Evolutionary conservation across 345 rosid genomes (phyloP), one percentile per base, ranked within the genome.

Genomic region (Rhodomyrtus tomentosa): DNA sequence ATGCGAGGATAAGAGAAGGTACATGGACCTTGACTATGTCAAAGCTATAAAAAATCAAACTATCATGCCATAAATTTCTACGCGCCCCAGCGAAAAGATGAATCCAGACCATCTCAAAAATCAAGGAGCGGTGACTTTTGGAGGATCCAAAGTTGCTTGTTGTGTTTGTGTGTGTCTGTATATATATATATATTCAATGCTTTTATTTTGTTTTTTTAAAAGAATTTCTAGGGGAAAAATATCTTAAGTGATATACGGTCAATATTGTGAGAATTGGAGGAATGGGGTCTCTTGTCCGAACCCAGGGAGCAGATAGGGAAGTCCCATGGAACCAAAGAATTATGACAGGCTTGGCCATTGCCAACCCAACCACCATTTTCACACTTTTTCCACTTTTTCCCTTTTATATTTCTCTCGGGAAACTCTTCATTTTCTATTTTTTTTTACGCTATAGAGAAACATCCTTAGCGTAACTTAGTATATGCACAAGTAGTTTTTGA

Each of bases 221-320:
- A 62, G 15, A 10, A 10, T 16, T 32, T 32, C 4, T 1, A 8
- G 6, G 24, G 42, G 0, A 18, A 32, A 53, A 68, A 18, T 48
- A 0, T 38, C 32, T 6, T 32, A 25, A 55, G 7, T 9, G 10
- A n/a, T 49, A 38, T 22, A 48, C 38, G 45, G 51, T 21, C 80
- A 81, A 5, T 56, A 50, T 52, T 24, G 84, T 3, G 42, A 32
- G 54, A 11, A 53, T 5, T 12, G 72, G 79, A 27, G 82, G 22
- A 55, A 68, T 29, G 56, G 82, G 80, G 73, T 40, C 49, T 53
- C 15, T 15, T 83, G 87, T 86, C 87, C 80, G 85, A 83, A 81
- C 87, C 81, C 83, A 21, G 85, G 85, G 55, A 59, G 81, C 88
- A 83, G 72, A 51, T 5, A 59, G 85, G 49, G 55, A 12, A 12